Conservation (phyloP, 129 eudicot genomes). For the Chrysanthemum seticuspe region DNA sequence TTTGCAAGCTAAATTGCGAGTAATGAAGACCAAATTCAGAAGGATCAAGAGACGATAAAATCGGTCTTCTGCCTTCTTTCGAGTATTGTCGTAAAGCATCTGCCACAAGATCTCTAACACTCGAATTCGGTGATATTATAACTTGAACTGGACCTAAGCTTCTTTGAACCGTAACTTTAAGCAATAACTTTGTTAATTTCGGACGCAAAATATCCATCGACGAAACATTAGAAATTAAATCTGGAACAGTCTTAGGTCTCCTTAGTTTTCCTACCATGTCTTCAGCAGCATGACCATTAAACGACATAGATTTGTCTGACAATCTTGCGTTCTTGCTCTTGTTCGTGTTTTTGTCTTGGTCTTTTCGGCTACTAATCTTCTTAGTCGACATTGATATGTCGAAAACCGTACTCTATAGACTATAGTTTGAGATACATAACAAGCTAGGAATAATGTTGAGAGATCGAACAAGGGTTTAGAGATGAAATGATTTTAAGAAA, state of each 20-base stretch:
- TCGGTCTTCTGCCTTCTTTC: constrained; percentile 81
- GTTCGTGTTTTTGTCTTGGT: constrained; percentile 44
- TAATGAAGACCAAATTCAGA: constrained; percentile 77
- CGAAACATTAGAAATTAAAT: constrained; percentile 34
- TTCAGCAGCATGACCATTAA: constrained; percentile 48
- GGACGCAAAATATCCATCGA: constrained; percentile 25
- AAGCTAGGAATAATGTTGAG: constrained; percentile 14
- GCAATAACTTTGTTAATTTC: constrained; percentile 68
- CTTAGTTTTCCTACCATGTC: constrained; percentile 38
- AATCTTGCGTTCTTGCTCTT: constrained; percentile 50
- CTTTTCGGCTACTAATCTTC: constrained; percentile 40
- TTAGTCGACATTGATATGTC: constrained; percentile 46
- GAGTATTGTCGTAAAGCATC: constrained; percentile 55
- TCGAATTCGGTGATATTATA: constrained; percentile 58
- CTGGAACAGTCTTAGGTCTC: constrained; percentile 83
- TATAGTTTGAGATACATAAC: constrained; percentile 35
- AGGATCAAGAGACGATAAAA: constrained; percentile 32
- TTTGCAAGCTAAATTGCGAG: constrained; percentile 92
- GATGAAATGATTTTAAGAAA: neutral
- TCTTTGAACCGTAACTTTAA: constrained; percentile 78
- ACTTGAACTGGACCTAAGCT: constrained; percentile 77
- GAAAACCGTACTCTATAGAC: constrained; percentile 31
- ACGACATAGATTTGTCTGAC: constrained; percentile 66
- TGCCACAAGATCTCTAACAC: constrained; percentile 58
- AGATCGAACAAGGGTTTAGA: constrained; percentile 2